Evolutionary conservation across 1,284 basidiomycete species (phyloP).

Genomic region (Pyrrhoderma lamaoense): DNA sequence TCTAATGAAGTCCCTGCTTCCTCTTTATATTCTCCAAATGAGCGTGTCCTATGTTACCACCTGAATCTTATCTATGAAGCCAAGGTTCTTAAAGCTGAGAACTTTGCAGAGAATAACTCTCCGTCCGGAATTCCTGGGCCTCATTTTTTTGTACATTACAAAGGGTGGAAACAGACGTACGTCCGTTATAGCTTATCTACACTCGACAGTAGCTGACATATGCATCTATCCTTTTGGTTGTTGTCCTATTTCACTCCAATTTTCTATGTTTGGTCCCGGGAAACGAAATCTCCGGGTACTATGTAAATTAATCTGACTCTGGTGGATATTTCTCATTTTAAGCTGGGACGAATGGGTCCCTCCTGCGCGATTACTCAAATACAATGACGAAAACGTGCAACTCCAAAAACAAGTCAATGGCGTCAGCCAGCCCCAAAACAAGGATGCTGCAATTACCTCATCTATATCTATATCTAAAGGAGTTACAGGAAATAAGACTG

Average conservation of each 20-base stretch:
- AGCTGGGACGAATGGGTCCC: conserved; percentile 99
- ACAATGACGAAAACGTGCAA: conserved; percentile 79
- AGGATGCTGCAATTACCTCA: conserved; percentile 30
- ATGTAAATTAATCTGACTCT: background rate
- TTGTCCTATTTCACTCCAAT: background rate
- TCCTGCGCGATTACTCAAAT: conserved; percentile 75
- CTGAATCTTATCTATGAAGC: conserved; percentile 94
- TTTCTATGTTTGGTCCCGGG: background rate
- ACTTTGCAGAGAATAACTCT: conserved; percentile 65
- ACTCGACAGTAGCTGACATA: background rate
- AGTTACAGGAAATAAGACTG: conserved; percentile 18
- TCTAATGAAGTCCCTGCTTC: too few species aligned
- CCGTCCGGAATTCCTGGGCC: conserved; percentile 62
- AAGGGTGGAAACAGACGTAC: conserved; percentile 98
- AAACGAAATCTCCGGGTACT: background rate
- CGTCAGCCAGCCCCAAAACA: conserved; percentile 29
- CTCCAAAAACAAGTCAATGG: conserved; percentile 61
- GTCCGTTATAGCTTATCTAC: conserved; percentile 28
- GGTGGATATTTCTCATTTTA: too few species aligned
- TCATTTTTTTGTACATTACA: conserved; percentile 97
- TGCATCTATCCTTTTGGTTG: conserved; percentile 1
- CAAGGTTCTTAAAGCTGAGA: conserved; percentile 81
- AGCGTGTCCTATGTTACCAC: conserved; percentile 90
- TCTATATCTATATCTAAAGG: conserved; percentile 29
- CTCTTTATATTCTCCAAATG: conserved; percentile 42